Conservation (phyloP, 176 grass and related monocot species). For the Zoysia pacifica region DNA sequence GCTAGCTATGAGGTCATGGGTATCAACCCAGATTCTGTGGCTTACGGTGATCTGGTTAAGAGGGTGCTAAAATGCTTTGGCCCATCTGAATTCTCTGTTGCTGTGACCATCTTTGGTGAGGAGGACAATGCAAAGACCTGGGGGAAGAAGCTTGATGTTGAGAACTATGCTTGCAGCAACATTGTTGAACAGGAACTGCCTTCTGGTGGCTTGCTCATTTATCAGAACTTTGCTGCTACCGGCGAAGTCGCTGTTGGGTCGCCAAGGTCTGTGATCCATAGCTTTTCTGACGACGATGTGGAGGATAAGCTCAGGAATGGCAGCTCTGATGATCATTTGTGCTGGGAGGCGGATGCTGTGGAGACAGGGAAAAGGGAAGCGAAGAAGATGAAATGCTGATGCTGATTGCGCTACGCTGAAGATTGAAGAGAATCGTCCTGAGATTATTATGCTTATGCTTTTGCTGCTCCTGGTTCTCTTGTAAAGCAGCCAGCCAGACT, state of each 20-base stretch:
- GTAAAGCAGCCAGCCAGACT: conserved; percentile 46
- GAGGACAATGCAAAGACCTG: conserved; percentile 23
- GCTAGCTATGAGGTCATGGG: conserved; percentile 62
- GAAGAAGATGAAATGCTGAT: conserved; percentile 31
- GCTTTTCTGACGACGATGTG: neutral
- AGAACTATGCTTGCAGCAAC: conserved; percentile 44
- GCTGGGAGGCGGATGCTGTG: conserved; percentile 33
- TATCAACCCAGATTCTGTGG: conserved; percentile 21
- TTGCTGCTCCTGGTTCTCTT: neutral
- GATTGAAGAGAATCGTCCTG: neutral
- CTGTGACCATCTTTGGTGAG: conserved; percentile 46
- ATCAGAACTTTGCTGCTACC: conserved; percentile 49
- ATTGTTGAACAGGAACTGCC: conserved; percentile 49
- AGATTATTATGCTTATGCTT: neutral
- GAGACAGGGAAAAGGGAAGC: neutral
- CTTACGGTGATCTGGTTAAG: conserved; percentile 37
- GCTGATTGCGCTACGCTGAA: neutral
- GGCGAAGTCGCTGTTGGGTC: neutral
- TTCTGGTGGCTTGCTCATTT: conserved; percentile 42
- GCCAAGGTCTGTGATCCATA: conserved; percentile 39
- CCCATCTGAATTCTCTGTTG: conserved; percentile 50
- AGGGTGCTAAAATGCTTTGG: conserved; percentile 56
- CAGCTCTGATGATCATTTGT: neutral
- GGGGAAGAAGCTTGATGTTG: conserved; percentile 31
- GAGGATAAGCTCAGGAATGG: neutral